Conservation (phyloP, 208 protist species). For the Acanthamoeba healyi region DNA sequence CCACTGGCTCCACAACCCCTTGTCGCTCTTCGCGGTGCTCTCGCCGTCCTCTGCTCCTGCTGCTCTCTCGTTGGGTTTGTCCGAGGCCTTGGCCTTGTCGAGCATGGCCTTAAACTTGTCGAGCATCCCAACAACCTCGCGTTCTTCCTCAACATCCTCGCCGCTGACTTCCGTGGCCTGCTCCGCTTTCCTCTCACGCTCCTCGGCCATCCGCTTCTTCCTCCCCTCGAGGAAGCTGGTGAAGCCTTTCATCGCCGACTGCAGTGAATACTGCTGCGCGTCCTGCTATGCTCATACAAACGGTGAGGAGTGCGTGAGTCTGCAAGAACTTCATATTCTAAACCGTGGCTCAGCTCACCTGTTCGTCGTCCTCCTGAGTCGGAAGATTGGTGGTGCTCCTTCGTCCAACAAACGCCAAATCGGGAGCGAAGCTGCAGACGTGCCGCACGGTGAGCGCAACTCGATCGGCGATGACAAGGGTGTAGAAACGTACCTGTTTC, state of each 20-base stretch:
- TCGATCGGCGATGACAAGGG: neutral
- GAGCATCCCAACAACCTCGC: constrained; percentile 47
- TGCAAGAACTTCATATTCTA: too few relatives aligned
- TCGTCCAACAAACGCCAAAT: constrained; percentile 19
- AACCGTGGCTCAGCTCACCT: too few relatives aligned
- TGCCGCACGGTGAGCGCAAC: too few relatives aligned
- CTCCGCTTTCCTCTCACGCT: neutral
- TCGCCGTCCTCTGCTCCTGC: neutral
- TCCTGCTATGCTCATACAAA: too few relatives aligned
- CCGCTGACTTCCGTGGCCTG: neutral
- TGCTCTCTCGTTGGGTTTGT: neutral
- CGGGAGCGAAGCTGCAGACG: neutral
- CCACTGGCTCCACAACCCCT: constrained; percentile 15
- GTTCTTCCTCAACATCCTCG: neutral
- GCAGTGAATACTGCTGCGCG: constrained; percentile 9
- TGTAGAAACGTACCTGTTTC: constrained; percentile 3
- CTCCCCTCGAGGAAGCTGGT: constrained; percentile 12
- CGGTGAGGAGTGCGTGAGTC: too few relatives aligned
- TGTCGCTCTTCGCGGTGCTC: neutral
- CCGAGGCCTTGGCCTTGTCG: neutral
- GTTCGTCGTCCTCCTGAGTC: neutral
- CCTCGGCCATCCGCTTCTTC: constrained; percentile 13
- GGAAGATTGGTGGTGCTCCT: neutral
- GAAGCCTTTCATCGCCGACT: constrained; percentile 54
- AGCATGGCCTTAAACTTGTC: constrained; percentile 58